Evolutionary conservation across 805 yeast genomes (phyloP).

Genomic region (Candida dajiaensis): DNA sequence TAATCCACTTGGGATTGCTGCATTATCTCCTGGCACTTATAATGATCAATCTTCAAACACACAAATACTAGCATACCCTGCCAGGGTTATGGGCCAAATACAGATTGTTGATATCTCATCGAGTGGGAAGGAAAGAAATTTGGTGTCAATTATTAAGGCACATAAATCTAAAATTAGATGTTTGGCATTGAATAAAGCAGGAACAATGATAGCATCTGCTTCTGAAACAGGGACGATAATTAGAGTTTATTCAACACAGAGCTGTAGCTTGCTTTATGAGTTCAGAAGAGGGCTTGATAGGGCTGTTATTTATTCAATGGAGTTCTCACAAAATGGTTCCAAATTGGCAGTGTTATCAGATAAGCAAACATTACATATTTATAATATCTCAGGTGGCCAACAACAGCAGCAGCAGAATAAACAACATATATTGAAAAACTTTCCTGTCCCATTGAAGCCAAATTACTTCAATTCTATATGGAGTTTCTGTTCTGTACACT

Average conservation of each 20-base stretch:
- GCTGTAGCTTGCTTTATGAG: conserved; percentile 69
- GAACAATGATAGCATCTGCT: conserved; percentile 71
- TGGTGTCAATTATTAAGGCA: conserved; percentile 68
- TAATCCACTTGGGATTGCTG: conserved; percentile 23
- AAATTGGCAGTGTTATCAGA: conserved; percentile 83
- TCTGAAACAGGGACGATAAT: conserved; percentile 79
- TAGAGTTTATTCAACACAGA: conserved; percentile 62
- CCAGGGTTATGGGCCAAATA: conserved; percentile 67
- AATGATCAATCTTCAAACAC: conserved; percentile 21
- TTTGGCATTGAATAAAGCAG: conserved; percentile 56
- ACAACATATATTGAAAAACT: conserved; percentile 56
- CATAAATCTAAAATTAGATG: conserved; percentile 64
- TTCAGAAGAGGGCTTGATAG: conserved; percentile 87
- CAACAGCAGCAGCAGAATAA: conserved; percentile 36
- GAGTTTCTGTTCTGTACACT: conserved; percentile 75
- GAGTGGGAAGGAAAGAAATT: conserved; percentile 53
- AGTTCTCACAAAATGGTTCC: conserved; percentile 70
- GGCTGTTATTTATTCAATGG: conserved; percentile 77
- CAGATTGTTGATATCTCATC: conserved; percentile 74
- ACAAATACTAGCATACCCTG: conserved; percentile 72
- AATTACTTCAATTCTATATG: conserved; percentile 78
- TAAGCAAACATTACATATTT: conserved; percentile 85
- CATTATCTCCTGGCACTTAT: conserved; percentile 22
- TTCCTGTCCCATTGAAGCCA: conserved; percentile 53
- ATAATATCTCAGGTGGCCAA: conserved; percentile 41